phyloP scores from a whole-genome alignment of 2,329 filamentous ascomycete genomes.

The Diaporthe eres region DNA sequence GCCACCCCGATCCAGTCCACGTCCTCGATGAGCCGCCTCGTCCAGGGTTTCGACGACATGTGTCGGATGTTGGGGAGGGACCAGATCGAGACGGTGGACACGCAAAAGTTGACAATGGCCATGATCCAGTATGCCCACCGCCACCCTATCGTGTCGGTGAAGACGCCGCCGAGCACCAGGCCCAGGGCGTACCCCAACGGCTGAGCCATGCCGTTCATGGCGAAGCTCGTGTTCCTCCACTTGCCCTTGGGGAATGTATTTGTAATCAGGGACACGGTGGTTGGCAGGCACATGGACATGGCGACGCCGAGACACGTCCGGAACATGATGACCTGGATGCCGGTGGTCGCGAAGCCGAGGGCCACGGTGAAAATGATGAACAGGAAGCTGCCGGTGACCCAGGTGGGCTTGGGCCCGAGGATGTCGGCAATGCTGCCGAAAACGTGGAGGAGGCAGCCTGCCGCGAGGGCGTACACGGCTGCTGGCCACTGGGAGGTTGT shows the following conservation, averaged over 20 bases:
- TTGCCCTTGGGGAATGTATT: constrained; percentile 54
- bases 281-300: constrained; percentile 56
- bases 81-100: constrained; percentile 55
- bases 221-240: constrained; percentile 58
- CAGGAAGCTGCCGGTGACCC: constrained; percentile 52
- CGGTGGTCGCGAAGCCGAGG: constrained; percentile 52
- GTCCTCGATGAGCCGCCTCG: constrained; percentile 51
- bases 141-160: constrained; percentile 64
- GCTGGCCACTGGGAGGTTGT: constrained; percentile 44
- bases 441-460: constrained; percentile 50
- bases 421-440: constrained; percentile 56
- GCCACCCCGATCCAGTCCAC: constrained; percentile 68
- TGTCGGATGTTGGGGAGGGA: constrained; percentile 49
- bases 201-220: constrained; percentile 60
- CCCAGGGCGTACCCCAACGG: constrained; percentile 64
- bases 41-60: constrained; percentile 48
- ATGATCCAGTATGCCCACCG: constrained; percentile 60
- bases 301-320: constrained; percentile 52
- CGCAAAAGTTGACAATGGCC: constrained; percentile 53
- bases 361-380: constrained; percentile 53
- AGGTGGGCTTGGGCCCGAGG: constrained; percentile 53
- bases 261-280: constrained; percentile 54
- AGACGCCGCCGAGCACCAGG: constrained; percentile 63
- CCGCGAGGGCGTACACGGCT: constrained; percentile 45
- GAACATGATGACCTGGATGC: constrained; percentile 55